Base-by-base conservation (phyloP, 352 stramenopile genomes). In the Pythium chondricola region DNA sequence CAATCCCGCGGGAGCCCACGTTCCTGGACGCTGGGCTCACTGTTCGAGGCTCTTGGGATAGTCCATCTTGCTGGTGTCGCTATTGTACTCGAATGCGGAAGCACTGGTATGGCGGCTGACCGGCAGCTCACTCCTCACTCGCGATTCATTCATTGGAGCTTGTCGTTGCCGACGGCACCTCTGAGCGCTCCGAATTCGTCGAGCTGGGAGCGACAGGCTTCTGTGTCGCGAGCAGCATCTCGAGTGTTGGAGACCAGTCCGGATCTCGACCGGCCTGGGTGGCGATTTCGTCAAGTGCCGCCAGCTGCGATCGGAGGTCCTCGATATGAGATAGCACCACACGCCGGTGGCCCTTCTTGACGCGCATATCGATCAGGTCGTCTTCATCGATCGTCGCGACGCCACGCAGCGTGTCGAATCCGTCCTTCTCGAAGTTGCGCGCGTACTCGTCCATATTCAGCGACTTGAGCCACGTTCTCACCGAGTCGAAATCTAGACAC, bases 391-490 rank as follows among this genome's bases (percentile, higher is more conserved):
- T 92, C 13, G 80, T 94, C 30, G 81, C 80, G 25, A 94, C 80
- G 31, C 80, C 81, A 39, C 81, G 77, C 10, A 94, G 56, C 35
- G 80, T 92, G 61, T 94, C 83, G 52, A 94, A 94, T 16, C 83
- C 83, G 58, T 94, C 83, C 44, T 86, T 85, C 49, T 94, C 81
- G 58, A 94, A 94, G 65, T 84, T 87, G 46, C 84, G 67, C 25
- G 77, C 84, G 60, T 94, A 92, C 63, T 91, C 78, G 50, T 90
- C 83, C 75, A 93, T 88, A 52, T 93, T 86, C 49, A 93, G 70
- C 26, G 71, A 74, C 65, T 86, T 91, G 36, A 93, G 72, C 83
- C 83, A 94, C 51, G 85, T 84, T 48, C 76, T 65, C 35, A 93
- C 77, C 13, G 79, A 81, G 38, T 88, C 72, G 37, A 91, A 86